Evolutionary conservation across 257 asterid genomes (phyloP).

Genomic region (Ilex aquifolium): DNA sequence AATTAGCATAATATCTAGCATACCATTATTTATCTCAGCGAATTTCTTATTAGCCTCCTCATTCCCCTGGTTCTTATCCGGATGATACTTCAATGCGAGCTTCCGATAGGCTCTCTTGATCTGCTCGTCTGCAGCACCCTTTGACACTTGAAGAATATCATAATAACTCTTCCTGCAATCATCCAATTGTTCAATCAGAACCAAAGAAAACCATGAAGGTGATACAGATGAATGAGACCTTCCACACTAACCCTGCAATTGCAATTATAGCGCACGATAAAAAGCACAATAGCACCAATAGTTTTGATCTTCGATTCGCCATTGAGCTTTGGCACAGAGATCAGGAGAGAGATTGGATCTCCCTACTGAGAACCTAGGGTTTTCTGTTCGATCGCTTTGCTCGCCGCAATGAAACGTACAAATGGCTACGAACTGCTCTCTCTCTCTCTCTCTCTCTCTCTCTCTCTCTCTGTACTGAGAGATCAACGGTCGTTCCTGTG

Average conservation of each 20-base stretch:
- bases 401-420: too few relatives aligned
- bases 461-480: too few relatives aligned
- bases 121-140: constrained; percentile 83
- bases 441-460: too few relatives aligned
- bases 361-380: constrained; percentile 26
- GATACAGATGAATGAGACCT: not conserved
- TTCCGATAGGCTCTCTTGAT: constrained; percentile 85
- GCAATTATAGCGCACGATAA: constrained; percentile 39
- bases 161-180: constrained; percentile 72
- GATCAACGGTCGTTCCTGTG: too few relatives aligned
- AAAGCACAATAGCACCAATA: constrained; percentile 42
- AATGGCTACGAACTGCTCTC: too few relatives aligned
- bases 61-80: constrained; percentile 84
- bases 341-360: constrained; percentile 15
- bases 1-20: not conserved
- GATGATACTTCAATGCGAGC: constrained; percentile 92
- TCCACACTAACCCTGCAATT: constrained; percentile 70
- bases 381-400: not conserved
- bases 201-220: not conserved
- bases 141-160: constrained; percentile 67
- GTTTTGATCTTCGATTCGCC: constrained; percentile 68
- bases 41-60: constrained; percentile 89
- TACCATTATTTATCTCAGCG: constrained; percentile 89
- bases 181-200: not conserved
- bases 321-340: constrained; percentile 42